A percentile compares a stretch with the other conserved stretches of the same genome.
Evolutionary conservation across 2,329 filamentous ascomycete genomes (phyloP).

Genomic region (Fusarium sp.): DNA sequence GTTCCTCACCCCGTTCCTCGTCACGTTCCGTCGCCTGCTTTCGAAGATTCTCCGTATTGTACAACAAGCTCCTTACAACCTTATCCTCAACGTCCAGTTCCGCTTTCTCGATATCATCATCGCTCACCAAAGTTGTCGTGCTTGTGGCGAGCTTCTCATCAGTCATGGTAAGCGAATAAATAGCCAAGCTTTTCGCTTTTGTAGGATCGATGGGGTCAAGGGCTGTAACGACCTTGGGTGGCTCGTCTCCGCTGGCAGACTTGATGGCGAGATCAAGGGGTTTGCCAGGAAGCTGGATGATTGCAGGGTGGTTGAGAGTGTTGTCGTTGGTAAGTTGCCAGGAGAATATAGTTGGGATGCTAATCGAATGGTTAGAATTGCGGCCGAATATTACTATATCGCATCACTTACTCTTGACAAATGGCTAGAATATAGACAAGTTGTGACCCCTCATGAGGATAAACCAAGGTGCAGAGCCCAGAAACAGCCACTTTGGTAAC

Average conservation of each 20-base stretch:
- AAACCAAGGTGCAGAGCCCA: constrained; percentile 52
- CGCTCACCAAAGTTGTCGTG: constrained; percentile 42
- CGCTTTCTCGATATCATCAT: constrained; percentile 40
- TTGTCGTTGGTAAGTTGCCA: constrained; percentile 65
- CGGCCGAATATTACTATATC: background rate
- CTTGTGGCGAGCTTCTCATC: constrained; percentile 49
- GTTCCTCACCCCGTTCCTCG: constrained; percentile 41
- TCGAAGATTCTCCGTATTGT: constrained; percentile 60
- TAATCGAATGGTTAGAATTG: constrained; percentile 47
- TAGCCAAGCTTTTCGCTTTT: constrained; percentile 47
- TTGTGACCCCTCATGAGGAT: constrained; percentile 44
- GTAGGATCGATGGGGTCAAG: constrained; percentile 52
- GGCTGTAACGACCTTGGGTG: constrained; percentile 53
- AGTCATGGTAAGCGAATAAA: constrained; percentile 48
- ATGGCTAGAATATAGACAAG: constrained; percentile 60
- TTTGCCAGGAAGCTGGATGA: constrained; percentile 70
- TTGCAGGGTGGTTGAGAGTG: constrained; percentile 58
- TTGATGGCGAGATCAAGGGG: constrained; percentile 65
- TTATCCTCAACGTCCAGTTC: constrained; percentile 52
- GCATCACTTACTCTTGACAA: constrained; percentile 65
- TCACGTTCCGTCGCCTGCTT: constrained; percentile 52
- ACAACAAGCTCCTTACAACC: constrained; percentile 58
- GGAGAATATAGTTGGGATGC: constrained; percentile 71
- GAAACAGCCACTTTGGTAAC: constrained; percentile 61
- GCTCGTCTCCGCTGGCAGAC: constrained; percentile 29